These are phyloP conservation scores for Aspergillus intermedius DNA, from an alignment of 2,329 filamentous ascomycete genomes.

Conservation along the genomic window DNA sequence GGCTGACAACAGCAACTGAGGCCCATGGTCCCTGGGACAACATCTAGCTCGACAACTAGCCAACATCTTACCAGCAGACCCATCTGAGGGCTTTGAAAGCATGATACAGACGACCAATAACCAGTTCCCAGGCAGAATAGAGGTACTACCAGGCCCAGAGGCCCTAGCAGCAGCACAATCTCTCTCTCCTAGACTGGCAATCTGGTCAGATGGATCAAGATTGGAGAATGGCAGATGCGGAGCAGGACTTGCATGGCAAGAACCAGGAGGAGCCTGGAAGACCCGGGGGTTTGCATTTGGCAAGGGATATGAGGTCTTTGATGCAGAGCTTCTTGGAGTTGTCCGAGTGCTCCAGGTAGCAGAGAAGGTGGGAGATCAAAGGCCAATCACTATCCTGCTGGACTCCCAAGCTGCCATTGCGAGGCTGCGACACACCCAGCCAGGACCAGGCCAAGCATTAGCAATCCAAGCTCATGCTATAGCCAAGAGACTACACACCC, in stretches of 20 bases:
- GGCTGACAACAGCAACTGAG: too few relatives aligned
- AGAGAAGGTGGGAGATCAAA: neutral
- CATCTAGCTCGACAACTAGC: too few relatives aligned
- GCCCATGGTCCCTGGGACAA: too few relatives aligned
- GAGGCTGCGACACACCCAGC: neutral
- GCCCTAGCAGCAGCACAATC: too few relatives aligned
- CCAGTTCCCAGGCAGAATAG: too few relatives aligned
- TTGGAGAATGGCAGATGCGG: neutral
- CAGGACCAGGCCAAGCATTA: slow-evolving; percentile 1
- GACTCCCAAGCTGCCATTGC: slow-evolving; percentile 1
- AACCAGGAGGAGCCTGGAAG: neutral
- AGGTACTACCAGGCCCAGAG: too few relatives aligned
- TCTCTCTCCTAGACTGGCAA: neutral
- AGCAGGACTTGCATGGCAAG: neutral
- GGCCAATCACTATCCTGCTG: neutral
- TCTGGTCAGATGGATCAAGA: neutral
- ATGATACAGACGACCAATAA: too few relatives aligned
- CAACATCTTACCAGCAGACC: too few relatives aligned
- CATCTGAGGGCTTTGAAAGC: too few relatives aligned
- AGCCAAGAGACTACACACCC: neutral
- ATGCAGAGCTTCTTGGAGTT: neutral
- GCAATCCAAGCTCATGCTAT: neutral
- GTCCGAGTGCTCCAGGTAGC: neutral
- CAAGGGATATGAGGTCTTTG: neutral
- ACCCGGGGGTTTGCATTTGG: neutral